Evolutionary conservation across 83 land plant species (phyloP).

Genomic region (Larix sibirica): DNA sequence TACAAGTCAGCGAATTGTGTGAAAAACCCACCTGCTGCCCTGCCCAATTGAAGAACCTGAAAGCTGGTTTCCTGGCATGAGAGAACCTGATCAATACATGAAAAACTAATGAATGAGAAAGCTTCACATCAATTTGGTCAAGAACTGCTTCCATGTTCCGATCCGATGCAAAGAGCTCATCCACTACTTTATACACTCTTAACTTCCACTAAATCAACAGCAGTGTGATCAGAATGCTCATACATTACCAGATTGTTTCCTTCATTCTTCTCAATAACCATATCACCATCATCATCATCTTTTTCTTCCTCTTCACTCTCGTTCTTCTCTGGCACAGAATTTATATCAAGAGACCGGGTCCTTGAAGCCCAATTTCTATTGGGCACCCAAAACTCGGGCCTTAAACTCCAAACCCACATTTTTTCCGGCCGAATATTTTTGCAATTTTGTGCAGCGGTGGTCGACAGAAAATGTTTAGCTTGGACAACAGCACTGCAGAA

Average conservation of each 20-base stretch:
- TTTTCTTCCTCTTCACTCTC: slow-evolving; percentile 14
- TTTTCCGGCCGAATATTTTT: not conserved
- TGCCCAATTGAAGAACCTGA: slow-evolving; percentile 69
- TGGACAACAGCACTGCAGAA: slow-evolving; percentile 30
- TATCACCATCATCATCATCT: not conserved
- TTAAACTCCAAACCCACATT: slow-evolving; percentile 16
- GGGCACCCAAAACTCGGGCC: not conserved
- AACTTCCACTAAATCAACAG: slow-evolving; percentile 34
- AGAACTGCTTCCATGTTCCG: slow-evolving; percentile 67
- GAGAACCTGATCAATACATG: slow-evolving; percentile 47
- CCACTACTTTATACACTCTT: slow-evolving; percentile 59
- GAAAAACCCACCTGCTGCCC: slow-evolving; percentile 35
- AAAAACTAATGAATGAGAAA: slow-evolving; percentile 39
- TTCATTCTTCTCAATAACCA: not conserved
- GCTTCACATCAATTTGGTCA: slow-evolving; percentile 34
- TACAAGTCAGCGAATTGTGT: slow-evolving; percentile 49
- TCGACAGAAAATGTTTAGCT: slow-evolving; percentile 39
- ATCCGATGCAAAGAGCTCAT: slow-evolving; percentile 53
- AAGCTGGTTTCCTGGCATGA: slow-evolving; percentile 58
- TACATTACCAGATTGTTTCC: not conserved
- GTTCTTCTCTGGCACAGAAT: not conserved
- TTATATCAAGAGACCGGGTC: not conserved
- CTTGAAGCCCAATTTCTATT: not conserved
- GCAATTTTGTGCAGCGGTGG: slow-evolving; percentile 27
- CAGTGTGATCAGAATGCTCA: not conserved